phyloP scores from a whole-genome alignment of 306 rosid genomes.

The Alnus glutinosa region DNA sequence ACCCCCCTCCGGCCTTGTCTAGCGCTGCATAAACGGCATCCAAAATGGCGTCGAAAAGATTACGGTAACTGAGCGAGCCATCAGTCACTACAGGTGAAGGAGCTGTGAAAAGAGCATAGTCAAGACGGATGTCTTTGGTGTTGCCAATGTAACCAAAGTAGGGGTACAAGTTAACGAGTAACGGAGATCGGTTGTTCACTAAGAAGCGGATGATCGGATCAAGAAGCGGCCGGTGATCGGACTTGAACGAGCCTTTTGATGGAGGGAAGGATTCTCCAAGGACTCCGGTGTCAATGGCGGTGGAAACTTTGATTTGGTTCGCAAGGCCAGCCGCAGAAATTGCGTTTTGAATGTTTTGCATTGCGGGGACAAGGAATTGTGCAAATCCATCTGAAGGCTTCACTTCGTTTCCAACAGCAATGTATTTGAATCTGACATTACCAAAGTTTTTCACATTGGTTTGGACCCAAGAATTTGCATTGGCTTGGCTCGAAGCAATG shows the following conservation, averaged over 20 bases:
- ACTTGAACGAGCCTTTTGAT: constrained; percentile 37
- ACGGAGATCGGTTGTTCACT: constrained; percentile 31
- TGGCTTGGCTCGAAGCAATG: constrained; percentile 32
- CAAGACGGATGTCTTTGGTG: constrained; percentile 13
- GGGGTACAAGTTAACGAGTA: constrained; percentile 44
- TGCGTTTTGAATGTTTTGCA: constrained; percentile 47
- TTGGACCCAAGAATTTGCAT: constrained; percentile 51
- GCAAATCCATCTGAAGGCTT: constrained; percentile 18
- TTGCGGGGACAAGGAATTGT: constrained; percentile 36
- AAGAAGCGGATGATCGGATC: constrained; percentile 31
- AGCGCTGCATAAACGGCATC: constrained; percentile 47
- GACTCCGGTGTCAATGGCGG: constrained; percentile 27
- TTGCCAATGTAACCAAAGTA: constrained; percentile 31
- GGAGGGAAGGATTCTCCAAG: constrained; percentile 45
- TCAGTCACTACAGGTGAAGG: constrained; percentile 35
- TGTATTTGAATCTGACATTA: constrained; percentile 53
- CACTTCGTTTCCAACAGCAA: constrained; percentile 55
- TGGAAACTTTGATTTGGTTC: constrained; percentile 45
- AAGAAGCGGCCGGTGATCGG: constrained; percentile 17
- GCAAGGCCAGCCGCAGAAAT: constrained; percentile 29
- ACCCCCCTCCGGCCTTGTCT: constrained; percentile 40
- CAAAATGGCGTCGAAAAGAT: constrained; percentile 42
- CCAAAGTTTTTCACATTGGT: constrained; percentile 23
- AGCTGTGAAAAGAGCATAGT: constrained; percentile 40
- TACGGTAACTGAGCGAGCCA: constrained; percentile 30